Percentiles rank a stretch among this genome's conserved stretches.
phyloP scores from a whole-genome alignment of 345 rosid genomes.

The Populus pruinosa region DNA sequence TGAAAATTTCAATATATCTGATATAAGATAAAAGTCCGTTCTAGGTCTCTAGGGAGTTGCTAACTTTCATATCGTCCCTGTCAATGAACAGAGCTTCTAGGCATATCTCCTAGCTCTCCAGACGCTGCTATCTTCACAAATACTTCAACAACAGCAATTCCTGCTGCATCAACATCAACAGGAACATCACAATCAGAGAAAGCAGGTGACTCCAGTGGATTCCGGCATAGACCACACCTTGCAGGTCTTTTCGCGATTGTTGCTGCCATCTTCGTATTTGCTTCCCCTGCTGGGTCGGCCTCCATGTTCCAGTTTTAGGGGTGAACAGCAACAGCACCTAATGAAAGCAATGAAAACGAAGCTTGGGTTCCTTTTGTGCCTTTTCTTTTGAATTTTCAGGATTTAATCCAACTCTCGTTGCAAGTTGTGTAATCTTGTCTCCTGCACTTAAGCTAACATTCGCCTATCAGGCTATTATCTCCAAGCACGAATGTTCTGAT shows the following conservation, averaged over 20 bases:
- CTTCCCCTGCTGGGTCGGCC: slow-evolving; percentile 10
- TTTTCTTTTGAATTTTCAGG: not conserved
- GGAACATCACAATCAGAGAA: slow-evolving; percentile 12
- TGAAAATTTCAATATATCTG: not conserved
- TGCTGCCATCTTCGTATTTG: slow-evolving; percentile 23
- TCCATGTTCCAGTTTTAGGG: not conserved
- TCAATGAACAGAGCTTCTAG: slow-evolving; percentile 60
- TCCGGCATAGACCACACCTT: slow-evolving; percentile 10
- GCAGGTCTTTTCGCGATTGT: slow-evolving; percentile 18
- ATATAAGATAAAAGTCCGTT: not conserved
- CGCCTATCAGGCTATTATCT: not conserved
- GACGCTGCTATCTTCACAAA: slow-evolving; percentile 65
- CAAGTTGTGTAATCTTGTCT: not conserved
- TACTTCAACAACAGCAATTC: slow-evolving; percentile 26
- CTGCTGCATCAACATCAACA: slow-evolving; percentile 15
- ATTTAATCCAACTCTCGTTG: not conserved
- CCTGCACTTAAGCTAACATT: not conserved
- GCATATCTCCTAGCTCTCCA: slow-evolving; percentile 74
- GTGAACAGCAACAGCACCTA: not conserved
- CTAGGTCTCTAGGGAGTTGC: not conserved
- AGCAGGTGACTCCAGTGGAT: slow-evolving; percentile 19
- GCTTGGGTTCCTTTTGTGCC: not conserved
- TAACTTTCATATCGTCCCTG: not conserved
- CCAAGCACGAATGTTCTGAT: not conserved
- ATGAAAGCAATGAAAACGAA: not conserved